A percentile compares a stretch with the other conserved stretches of the same genome.
Conservation (phyloP, 75 land plant species). For the Larix kaempferi region DNA sequence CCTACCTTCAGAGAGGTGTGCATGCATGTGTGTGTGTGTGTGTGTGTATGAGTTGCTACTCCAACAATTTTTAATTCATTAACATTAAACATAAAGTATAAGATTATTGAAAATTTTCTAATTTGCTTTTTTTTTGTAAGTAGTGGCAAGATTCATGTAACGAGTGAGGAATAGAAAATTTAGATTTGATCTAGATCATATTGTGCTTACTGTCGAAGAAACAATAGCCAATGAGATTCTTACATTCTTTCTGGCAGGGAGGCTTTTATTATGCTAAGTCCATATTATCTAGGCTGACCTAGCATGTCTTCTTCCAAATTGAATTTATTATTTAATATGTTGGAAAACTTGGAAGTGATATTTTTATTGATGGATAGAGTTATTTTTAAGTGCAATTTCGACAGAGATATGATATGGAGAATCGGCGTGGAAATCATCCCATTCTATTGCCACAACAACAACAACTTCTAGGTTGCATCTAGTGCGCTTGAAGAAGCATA, state of each 20-base stretch:
- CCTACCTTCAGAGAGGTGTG: conserved; percentile 44
- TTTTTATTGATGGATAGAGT: background rate
- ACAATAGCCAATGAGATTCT: conserved; percentile 66
- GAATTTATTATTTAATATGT: too few species aligned
- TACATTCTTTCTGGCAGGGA: conserved; percentile 64
- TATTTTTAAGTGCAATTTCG: conserved; percentile 29
- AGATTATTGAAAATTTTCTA: background rate
- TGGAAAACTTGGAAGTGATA: background rate
- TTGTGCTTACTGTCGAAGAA: conserved; percentile 69
- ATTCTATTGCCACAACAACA: conserved; percentile 27
- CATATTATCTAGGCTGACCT: conserved; percentile 74
- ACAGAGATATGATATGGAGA: conserved; percentile 48
- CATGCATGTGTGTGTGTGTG: too few species aligned
- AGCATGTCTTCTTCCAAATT: too few species aligned
- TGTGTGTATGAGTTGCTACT: background rate
- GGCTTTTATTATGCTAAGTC: conserved; percentile 66
- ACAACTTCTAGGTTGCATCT: conserved; percentile 41
- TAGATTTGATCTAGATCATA: conserved; percentile 45
- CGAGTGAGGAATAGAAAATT: conserved; percentile 46
- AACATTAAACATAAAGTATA: background rate
- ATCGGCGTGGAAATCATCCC: conserved; percentile 46
- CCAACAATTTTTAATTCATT: background rate
- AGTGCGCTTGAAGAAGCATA: conserved; percentile 60
- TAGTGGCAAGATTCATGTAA: conserved; percentile 63
- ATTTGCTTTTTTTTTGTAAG: conserved; percentile 25